Percentiles rank a stretch among this genome's conserved stretches.
Conservation (phyloP, 768 basidiomycete genomes). For the Russula sp. region DNA sequence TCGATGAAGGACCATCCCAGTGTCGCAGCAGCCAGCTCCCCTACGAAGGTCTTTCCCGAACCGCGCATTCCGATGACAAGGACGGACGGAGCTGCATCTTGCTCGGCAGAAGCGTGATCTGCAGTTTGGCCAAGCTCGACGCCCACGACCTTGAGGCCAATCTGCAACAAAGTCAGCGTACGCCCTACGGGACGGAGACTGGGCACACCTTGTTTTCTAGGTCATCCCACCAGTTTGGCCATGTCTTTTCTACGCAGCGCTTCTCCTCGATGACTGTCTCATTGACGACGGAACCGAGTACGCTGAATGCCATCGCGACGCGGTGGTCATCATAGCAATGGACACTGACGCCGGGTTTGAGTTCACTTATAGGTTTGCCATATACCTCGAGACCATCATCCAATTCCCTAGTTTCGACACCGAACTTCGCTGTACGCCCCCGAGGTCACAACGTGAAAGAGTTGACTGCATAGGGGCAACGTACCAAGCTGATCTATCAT, state of each 20-base stretch:
- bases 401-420: slow-evolving; percentile 85
- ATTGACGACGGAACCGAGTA: slow-evolving; percentile 66
- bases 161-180: slow-evolving; percentile 41
- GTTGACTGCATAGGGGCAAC: slow-evolving; percentile 24
- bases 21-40: slow-evolving; percentile 64
- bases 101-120: slow-evolving; percentile 38
- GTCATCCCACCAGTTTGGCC: slow-evolving; percentile 99
- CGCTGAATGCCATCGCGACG: slow-evolving; percentile 97
- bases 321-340: slow-evolving; percentile 99
- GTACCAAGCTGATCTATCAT: slow-evolving; percentile 94
- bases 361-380: slow-evolving; percentile 58
- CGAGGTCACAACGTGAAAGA: background rate
- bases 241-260: slow-evolving; percentile 98
- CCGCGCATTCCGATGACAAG: slow-evolving; percentile 95
- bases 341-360: slow-evolving; percentile 68
- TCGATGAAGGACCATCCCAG: slow-evolving; percentile 77
- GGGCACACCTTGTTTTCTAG: slow-evolving; percentile 81
- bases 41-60: slow-evolving; percentile 89
- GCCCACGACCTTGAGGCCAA: slow-evolving; percentile 83
- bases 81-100: slow-evolving; percentile 48
- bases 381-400: slow-evolving; percentile 90
- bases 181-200: background rate
- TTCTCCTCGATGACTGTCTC: slow-evolving; percentile 91
- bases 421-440: slow-evolving; percentile 72
- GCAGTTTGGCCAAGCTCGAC: slow-evolving; percentile 56